phyloP scores from a whole-genome alignment of 176 grass and related monocot genomes.

The bread wheat (Triticum aestivum) region IWGSC_CS_RefSeq_v2.1 NC_057807.1:99710192-99710691 shows the following conservation, averaged over 20 bases:
- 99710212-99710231: neutral
- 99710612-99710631: neutral
- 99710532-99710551: neutral
- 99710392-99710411: neutral
- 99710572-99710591: neutral
- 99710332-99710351: neutral
- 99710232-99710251: neutral
- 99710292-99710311: constrained; percentile 1
- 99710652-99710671: constrained; percentile 3
- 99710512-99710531: neutral
- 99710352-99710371: neutral
- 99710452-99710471: neutral
- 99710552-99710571: constrained; percentile 6
- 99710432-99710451: neutral
- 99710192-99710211: too few species aligned
- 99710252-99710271: neutral
- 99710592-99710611: neutral
- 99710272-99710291: neutral
- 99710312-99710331: neutral
- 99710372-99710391: neutral
- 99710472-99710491: neutral
- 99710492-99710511: constrained; percentile 15
- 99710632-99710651: neutral
- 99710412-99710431: neutral
- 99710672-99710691: neutral